Evolutionary conservation across 2,329 filamentous ascomycete species (phyloP), one percentile per base, ranked within the genome.

Genomic region (Berkeleyomyces basicola): DNA sequence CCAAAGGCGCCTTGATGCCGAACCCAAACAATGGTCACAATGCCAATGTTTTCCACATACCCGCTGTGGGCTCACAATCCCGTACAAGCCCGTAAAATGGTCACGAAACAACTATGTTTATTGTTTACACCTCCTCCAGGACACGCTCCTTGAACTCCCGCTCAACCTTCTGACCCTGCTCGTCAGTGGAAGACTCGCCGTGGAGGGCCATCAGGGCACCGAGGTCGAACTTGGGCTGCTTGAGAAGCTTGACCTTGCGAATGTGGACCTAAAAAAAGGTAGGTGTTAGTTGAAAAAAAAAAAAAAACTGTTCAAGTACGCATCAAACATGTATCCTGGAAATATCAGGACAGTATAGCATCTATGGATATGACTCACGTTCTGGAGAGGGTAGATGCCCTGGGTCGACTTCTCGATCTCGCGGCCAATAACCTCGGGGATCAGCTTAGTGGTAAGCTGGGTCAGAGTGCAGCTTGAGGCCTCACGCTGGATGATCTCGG

Each of bases 331-430:
- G 10, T 7, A 9, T 16, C 47, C 47, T 11, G n/a, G 16, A 7
- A 3, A 23, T 16, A 43, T 31, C 6, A 5, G 10, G 33, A 3
- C 7, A n/a, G 11, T 37, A 33, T 3, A 4, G 11, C 10, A 59
- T 10, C 10, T 49, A 31, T 16, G 7, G 14, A 16, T 16, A 9
- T 65, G 64, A 81, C 84, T 68, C 81, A 96, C 93, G 79, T 97
- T 96, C 83, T 97, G 93, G 74, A 99, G 88, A 71, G 93, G 93
- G 82, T 99, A 99, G 80, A 99, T 99, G 79, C 93, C 92, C 82
- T 96, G 91, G 70, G 91, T 96, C 68, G 91, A 85, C 86, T 99
- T 99, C 86, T 99, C 93, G 70, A 99, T 99, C 83, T 97, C 93
- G 74, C 93, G 91, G 72, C 93, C 93, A 77, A 99, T 97, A 70